Base-by-base conservation (phyloP, 768 basidiomycete species). In the Podaxis sp. region DNA sequence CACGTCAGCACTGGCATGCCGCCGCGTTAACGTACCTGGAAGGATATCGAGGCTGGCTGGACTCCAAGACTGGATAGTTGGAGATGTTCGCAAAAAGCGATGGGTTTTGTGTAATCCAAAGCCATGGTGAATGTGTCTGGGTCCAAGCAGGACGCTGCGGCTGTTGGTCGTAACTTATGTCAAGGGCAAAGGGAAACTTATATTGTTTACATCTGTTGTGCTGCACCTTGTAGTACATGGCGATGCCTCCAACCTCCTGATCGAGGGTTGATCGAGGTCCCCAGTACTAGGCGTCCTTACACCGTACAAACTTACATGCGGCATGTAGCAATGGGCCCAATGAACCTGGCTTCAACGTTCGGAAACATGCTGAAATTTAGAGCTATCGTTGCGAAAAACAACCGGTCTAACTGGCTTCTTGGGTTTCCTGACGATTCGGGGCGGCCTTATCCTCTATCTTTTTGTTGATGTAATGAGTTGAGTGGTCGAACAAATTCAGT, bases 21-120 rank as follows among this genome's bases (percentile, higher is more conserved):
- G 75, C 72, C 76, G 75, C 72, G 77, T 72, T 68, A 73, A 79
- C 83, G 67, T 70, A 91, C 92, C 86, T 97, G 95, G 79, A 99
- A 99, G 20, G 94, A 94, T 71, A 99, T 99, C 59, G 96, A 96
- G 65, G 90, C 88, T 58, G 96, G 97, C 76, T 99, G 97, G 68
- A 99, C 84, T 61, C 96, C 96, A 66, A 99, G 79, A 73, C 95
- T 95, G 26, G 96, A 95, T 70, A 99, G 90, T 80, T 99, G 93
- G 30, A 94, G 80, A 72, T 95, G 93, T 77, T 95, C 91, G 80
- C 88, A 89, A 77, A 94, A 94, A 49, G 91, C 83, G 73, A 93
- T 95, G 54, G 91, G 92, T 81, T 91, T 93, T 69, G 82, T 80
- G 54, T 75, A 73, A 68, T 84, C 84, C 71, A 77, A 73, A 67